Percentiles rank a stretch among this genome's conserved stretches.
Conservation (phyloP, 139 green algal species). For the Zygnema circumcarinatum region DNA sequence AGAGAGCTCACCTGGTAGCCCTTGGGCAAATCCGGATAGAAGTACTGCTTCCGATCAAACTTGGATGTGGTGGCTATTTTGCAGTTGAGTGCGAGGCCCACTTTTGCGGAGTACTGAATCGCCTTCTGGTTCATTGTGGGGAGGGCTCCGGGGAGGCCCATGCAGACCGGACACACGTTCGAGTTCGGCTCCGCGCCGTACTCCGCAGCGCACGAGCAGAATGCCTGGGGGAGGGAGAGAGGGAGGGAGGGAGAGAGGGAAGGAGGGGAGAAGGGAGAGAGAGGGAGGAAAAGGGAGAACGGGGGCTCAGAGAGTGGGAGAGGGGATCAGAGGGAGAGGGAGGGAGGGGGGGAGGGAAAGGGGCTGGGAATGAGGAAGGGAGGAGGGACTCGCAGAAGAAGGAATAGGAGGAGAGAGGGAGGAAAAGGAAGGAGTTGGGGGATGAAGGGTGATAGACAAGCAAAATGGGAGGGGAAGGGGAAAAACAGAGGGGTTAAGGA, state of each 20-base stretch:
- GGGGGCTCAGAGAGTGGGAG: too few relatives aligned
- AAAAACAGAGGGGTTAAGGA: too few relatives aligned
- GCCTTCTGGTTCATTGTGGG: constrained; percentile 49
- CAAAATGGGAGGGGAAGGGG: too few relatives aligned
- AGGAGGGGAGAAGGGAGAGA: neutral
- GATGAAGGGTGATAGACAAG: too few relatives aligned
- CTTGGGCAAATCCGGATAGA: constrained; percentile 98
- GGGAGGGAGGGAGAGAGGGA: neutral
- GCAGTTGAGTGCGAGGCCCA: constrained; percentile 82
- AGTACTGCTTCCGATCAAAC: constrained; percentile 99
- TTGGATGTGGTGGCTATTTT: constrained; percentile 80
- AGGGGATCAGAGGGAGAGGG: too few relatives aligned
- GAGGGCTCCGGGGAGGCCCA: constrained; percentile 81
- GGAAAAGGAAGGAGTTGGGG: too few relatives aligned
- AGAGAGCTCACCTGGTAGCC: constrained; percentile 66
- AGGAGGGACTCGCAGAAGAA: too few relatives aligned
- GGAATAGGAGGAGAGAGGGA: too few relatives aligned
- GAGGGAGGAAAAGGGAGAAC: neutral
- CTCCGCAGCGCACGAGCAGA: constrained; percentile 87
- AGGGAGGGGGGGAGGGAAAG: too few relatives aligned
- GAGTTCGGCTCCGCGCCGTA: constrained; percentile 90
- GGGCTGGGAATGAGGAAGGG: too few relatives aligned
- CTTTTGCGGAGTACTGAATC: constrained; percentile 24
- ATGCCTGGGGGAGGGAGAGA: too few relatives aligned
- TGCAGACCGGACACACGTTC: constrained; percentile 92